Evolutionary conservation across 108 stramenopile species (phyloP), one percentile per base, ranked within the genome.

Genomic region (Pseudonitzschia delicatissima): DNA sequence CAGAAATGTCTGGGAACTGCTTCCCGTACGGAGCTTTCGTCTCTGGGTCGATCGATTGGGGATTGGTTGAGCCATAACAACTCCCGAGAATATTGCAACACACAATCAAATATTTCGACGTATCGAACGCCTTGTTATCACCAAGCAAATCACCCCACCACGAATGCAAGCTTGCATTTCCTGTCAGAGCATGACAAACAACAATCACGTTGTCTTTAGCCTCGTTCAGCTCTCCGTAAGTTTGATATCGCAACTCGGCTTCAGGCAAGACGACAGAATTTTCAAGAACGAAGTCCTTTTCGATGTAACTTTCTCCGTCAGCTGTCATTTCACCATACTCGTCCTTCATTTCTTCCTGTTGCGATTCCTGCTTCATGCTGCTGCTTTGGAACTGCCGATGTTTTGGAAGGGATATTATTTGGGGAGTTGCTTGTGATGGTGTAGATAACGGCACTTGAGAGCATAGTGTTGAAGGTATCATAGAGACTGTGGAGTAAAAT

Each of bases 121-220:
- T 96, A 75, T 96, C 97, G 73, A 98, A 96, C 17, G 94, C 87
- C 52, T 88, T 86, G 9, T 82, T 85, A 0, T 83, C 81, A 61
- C 95, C 95, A 6, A 96, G 77, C 47, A 96, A 65, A 61, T 73
- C 87, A 18, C 93, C 93, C 97, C 97, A 98, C 97, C 97, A 98
- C 1, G 79, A 68, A 53, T 96, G 92, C 26, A 98, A 68, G n/a
- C 77, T 78, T 31, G 95, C 87, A 71, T 96, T 98, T 3, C 96
- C 97, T 11, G 97, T 98, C 1, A 98, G 70, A 12, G 96, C 97
- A 71, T 98, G 97, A 79, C 96, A 96, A 9, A 98, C 78, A 5
- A 98, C 93, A 25, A 98, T 33, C 1, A 91, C 96, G 67, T 98
- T 98, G 77, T 91, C 87, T 7, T 80, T 65, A 7, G 68, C 48